Conservation (phyloP, 805 yeast genomes). For the Yamadazyma endophytica region DNA sequence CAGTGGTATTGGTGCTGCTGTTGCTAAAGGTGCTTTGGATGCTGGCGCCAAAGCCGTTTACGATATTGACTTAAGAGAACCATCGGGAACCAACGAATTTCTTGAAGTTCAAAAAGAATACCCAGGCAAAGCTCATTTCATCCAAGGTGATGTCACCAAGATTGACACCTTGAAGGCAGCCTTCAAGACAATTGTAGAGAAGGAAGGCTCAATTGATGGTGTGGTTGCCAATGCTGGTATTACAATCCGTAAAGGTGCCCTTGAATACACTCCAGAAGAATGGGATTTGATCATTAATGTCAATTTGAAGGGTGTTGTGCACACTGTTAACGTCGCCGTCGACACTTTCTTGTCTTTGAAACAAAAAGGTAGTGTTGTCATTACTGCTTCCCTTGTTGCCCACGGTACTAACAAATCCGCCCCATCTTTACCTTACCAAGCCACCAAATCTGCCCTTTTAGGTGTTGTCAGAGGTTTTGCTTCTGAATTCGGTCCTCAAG, state of each 20-base stretch:
- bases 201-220: constrained; percentile 22
- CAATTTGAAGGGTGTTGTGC: constrained; percentile 23
- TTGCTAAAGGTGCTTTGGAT: constrained; percentile 46
- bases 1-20: constrained; percentile 74
- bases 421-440: constrained; percentile 42
- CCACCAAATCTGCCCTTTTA: constrained; percentile 39
- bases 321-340: constrained; percentile 8
- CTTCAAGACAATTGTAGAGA: constrained; percentile 3
- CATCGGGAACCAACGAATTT: constrained; percentile 8
- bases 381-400: constrained; percentile 43
- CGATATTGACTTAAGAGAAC: constrained; percentile 50
- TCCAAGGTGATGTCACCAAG: constrained; percentile 7
- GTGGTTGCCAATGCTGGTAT: constrained; percentile 33
- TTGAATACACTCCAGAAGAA: constrained; percentile 21
- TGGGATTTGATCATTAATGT: constrained; percentile 29
- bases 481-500: constrained; percentile 47
- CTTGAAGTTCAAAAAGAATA: constrained; percentile 5
- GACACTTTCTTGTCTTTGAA: constrained; percentile 14
- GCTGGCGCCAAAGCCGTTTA: constrained; percentile 87
- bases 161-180: constrained; percentile 6
- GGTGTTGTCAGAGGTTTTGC: constrained; percentile 40
- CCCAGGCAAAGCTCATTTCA: constrained; percentile 5
- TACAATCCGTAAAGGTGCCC: constrained; percentile 26
- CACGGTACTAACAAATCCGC: constrained; percentile 34
- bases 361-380: constrained; percentile 31